Percentiles rank a stretch among this genome's conserved stretches.
phyloP scores from a whole-genome alignment of 2,329 filamentous ascomycete genomes.

The Pleoardoris graminearum region DNA sequence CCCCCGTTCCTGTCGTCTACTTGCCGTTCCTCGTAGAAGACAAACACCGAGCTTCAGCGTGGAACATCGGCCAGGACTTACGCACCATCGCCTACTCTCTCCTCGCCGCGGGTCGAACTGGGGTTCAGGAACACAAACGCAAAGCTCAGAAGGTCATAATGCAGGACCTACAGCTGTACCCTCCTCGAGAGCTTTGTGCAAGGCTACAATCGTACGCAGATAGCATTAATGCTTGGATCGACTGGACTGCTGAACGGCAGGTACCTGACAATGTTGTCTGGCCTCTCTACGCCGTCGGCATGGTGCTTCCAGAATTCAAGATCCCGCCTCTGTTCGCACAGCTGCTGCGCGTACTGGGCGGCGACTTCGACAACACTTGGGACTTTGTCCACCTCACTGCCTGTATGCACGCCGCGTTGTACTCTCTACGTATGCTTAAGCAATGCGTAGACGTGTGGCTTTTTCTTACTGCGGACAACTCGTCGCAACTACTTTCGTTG shows the following conservation, averaged over 20 bases:
- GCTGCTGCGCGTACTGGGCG: conserved; percentile 28
- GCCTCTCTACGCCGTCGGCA: conserved; percentile 29
- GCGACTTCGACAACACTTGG: conserved; percentile 43
- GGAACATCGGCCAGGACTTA: conserved; percentile 44
- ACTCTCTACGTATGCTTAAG: conserved; percentile 49
- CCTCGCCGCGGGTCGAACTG: conserved; percentile 19
- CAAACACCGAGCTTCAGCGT: conserved; percentile 48
- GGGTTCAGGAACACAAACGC: conserved; percentile 45
- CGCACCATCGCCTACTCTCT: conserved; percentile 47
- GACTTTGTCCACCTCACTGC: conserved; percentile 45
- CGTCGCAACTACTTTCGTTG: background rate
- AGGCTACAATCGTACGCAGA: conserved; percentile 17
- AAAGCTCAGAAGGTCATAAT: conserved; percentile 38
- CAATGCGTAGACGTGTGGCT: conserved; percentile 41
- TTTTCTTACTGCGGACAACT: conserved; percentile 1
- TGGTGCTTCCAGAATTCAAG: conserved; percentile 28
- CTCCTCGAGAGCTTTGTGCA: conserved; percentile 1
- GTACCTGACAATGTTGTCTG: conserved; percentile 24
- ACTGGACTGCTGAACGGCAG: conserved; percentile 20
- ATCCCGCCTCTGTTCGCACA: conserved; percentile 21
- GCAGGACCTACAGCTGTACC: conserved; percentile 22
- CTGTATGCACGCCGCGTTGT: conserved; percentile 48
- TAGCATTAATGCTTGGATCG: conserved; percentile 18
- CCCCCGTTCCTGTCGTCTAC: conserved; percentile 54
- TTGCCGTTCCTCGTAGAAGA: conserved; percentile 64